These are phyloP conservation scores for Luffa acutangula DNA, from an alignment of 306 rosid species.

Conservation along the genomic window DNA sequence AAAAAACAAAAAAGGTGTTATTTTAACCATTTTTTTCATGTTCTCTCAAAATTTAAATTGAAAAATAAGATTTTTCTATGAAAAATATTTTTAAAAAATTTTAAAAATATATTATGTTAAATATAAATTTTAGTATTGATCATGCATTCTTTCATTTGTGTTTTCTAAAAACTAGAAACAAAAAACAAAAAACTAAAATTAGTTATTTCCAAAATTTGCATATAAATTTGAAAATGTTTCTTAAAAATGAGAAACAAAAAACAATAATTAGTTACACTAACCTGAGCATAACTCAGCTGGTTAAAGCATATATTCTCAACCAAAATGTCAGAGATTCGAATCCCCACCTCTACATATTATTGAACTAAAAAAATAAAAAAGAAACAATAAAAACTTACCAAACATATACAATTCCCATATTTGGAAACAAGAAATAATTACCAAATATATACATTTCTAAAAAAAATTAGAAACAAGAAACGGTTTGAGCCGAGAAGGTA, in stretches of 20 bases:
- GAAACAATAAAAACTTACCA: too few relatives aligned
- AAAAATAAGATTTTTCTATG: too few relatives aligned
- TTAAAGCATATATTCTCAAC: too few relatives aligned
- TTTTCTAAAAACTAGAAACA: neutral
- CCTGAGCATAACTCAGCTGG: too few relatives aligned
- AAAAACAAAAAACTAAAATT: neutral
- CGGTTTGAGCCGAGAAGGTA: too few relatives aligned
- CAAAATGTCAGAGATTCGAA: neutral
- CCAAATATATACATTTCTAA: too few relatives aligned
- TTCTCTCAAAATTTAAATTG: neutral
- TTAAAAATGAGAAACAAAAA: too few relatives aligned
- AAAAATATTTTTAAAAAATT: neutral
- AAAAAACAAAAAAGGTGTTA: neutral
- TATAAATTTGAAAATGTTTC: neutral
- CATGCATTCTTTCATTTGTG: neutral
- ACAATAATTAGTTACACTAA: too few relatives aligned
- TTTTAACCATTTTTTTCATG: neutral
- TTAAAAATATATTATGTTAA: neutral
- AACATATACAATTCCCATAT: too few relatives aligned
- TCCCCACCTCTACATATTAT: too few relatives aligned
- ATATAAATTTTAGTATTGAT: neutral
- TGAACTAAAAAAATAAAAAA: neutral
- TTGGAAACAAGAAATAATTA: too few relatives aligned
- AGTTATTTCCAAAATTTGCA: neutral
- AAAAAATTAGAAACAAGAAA: too few relatives aligned